Conservation (phyloP, 2,329 filamentous ascomycete genomes). For the Penicillium sp. region DNA sequence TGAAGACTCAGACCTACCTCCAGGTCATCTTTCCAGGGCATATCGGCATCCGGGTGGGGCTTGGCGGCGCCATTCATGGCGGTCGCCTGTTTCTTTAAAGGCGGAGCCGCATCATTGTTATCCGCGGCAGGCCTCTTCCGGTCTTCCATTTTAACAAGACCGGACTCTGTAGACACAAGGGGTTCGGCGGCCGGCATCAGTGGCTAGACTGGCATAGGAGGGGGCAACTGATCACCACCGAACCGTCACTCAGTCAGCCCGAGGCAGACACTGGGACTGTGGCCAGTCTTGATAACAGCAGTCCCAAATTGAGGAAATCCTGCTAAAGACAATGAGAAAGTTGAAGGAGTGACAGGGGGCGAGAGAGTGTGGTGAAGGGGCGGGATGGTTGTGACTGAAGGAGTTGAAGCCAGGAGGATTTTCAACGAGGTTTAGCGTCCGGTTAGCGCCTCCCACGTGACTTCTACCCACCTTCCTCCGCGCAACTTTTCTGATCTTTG, state of each 20-base stretch:
- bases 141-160: conserved; percentile 95
- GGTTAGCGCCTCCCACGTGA: conserved; percentile 39
- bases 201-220: conserved; percentile 48
- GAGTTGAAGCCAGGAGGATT: conserved; percentile 40
- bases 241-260: conserved; percentile 32
- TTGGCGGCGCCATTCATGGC: conserved; percentile 67
- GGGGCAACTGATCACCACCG: conserved; percentile 31
- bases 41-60: conserved; percentile 60
- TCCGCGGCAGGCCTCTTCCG: conserved; percentile 90
- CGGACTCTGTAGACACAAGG: conserved; percentile 69
- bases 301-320: conserved; percentile 1
- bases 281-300: conserved; percentile 17
- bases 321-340: not conserved
- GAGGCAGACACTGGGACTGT: conserved; percentile 25
- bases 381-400: conserved; percentile 24
- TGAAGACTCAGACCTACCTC: conserved; percentile 55
- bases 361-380: conserved; percentile 12
- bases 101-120: conserved; percentile 76
- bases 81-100: conserved; percentile 80
- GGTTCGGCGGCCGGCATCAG: conserved; percentile 84
- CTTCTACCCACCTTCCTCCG: conserved; percentile 23
- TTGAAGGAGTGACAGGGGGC: conserved; percentile 5
- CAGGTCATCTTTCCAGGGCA: conserved; percentile 65
- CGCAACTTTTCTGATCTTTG: conserved; percentile 19
- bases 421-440: conserved; percentile 34